Conservation (phyloP, 495 filamentous ascomycete genomes). For the Hypoxylon cercidicola region DNA sequence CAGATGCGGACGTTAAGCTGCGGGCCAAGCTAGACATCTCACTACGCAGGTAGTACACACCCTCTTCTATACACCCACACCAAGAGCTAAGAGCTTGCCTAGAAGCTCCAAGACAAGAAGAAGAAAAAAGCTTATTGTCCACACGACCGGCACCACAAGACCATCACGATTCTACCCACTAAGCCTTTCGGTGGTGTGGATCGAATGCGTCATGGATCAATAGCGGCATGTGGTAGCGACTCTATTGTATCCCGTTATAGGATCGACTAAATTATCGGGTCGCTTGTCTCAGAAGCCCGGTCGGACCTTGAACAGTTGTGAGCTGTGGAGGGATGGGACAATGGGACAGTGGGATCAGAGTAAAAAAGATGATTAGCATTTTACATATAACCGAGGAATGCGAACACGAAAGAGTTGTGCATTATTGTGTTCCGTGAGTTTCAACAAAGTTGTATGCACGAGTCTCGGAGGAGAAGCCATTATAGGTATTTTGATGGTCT, state of each 20-base stretch:
- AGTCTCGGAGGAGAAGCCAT: neutral
- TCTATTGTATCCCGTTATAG: slow-evolving; percentile 39
- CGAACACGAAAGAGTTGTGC: slow-evolving; percentile 21
- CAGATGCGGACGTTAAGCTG: slow-evolving; percentile 9
- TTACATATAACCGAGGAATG: slow-evolving; percentile 21
- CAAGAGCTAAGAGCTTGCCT: neutral
- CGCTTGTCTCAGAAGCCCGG: slow-evolving; percentile 39
- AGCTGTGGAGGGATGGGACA: slow-evolving; percentile 18
- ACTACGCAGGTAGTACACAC: slow-evolving; percentile 1
- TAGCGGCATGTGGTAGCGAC: slow-evolving; percentile 37
- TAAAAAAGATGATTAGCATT: neutral
- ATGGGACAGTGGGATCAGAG: slow-evolving; percentile 8
- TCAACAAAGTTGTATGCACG: neutral
- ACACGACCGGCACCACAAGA: slow-evolving; percentile 27
- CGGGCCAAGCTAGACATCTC: slow-evolving; percentile 2
- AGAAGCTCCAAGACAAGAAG: neutral
- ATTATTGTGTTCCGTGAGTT: neutral
- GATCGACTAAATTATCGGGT: slow-evolving; percentile 38
- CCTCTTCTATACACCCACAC: too few relatives aligned
- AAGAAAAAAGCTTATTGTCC: slow-evolving; percentile 35
- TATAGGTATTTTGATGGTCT: neutral
- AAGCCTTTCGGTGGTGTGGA: slow-evolving; percentile 31
- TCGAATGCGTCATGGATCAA: slow-evolving; percentile 47
- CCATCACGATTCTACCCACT: slow-evolving; percentile 22
- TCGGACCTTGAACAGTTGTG: slow-evolving; percentile 27